These are phyloP conservation scores for Alternaria rosae DNA, from an alignment of 2,329 filamentous ascomycete genomes.

Conservation along the genomic window DNA sequence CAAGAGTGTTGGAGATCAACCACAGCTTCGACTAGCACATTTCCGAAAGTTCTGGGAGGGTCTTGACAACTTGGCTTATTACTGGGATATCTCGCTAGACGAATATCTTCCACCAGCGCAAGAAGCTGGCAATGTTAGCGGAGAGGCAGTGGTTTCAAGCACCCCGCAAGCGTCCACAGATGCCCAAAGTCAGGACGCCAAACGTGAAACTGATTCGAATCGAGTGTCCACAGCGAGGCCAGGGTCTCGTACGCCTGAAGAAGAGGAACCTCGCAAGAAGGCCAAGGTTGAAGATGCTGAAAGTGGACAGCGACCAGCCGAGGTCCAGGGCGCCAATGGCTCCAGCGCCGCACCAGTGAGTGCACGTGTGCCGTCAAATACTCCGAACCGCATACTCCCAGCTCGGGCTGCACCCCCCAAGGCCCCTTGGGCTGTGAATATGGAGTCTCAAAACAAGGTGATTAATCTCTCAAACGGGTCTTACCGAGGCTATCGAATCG, in stretches of 20 bases:
- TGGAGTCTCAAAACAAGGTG: slow-evolving; percentile 27
- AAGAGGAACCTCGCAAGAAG: slow-evolving; percentile 49
- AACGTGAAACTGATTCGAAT: slow-evolving; percentile 19
- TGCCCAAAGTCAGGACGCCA: slow-evolving; percentile 9
- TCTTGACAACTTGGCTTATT: slow-evolving; percentile 66
- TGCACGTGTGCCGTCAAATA: slow-evolving; percentile 16
- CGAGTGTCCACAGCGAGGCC: slow-evolving; percentile 15
- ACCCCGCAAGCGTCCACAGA: slow-evolving; percentile 5
- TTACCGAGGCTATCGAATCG: slow-evolving; percentile 67
- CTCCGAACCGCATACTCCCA: slow-evolving; percentile 36
- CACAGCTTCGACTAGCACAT: slow-evolving; percentile 61
- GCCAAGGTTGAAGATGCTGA: slow-evolving; percentile 44
- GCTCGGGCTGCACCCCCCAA: slow-evolving; percentile 39
- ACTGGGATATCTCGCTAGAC: slow-evolving; percentile 68
- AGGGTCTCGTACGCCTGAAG: slow-evolving; percentile 15
- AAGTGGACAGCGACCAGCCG: slow-evolving; percentile 17
- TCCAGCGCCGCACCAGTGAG: slow-evolving; percentile 12
- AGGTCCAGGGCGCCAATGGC: slow-evolving; percentile 18
- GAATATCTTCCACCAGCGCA: slow-evolving; percentile 56
- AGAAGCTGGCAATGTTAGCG: slow-evolving; percentile 13
- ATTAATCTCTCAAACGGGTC: slow-evolving; percentile 42
- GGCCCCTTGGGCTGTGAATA: slow-evolving; percentile 33
- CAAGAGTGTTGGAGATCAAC: slow-evolving; percentile 54
- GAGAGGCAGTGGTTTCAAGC: slow-evolving; percentile 3
- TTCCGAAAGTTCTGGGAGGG: slow-evolving; percentile 68